These are phyloP conservation scores for Exobasidium rhododendri DNA, from an alignment of 1,284 basidiomycete genomes.

Conservation along the genomic window DNA sequence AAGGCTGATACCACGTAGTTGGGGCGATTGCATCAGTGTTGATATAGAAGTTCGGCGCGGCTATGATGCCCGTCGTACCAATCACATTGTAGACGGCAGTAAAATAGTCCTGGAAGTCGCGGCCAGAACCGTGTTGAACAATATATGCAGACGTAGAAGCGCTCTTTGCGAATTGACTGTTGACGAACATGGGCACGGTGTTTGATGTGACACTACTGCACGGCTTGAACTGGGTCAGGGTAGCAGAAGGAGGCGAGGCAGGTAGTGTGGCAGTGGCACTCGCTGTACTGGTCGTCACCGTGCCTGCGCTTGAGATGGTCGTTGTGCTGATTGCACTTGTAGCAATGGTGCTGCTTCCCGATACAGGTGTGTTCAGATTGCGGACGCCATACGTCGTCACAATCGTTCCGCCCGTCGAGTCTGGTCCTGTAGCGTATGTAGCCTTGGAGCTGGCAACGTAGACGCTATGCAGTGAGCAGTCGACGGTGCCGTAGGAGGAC, in stretches of 20 bases:
- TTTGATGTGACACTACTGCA: not conserved
- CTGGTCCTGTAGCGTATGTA: not conserved
- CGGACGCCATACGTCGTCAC: slow-evolving; percentile 3
- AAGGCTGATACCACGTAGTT: not conserved
- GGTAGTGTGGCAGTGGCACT: not conserved
- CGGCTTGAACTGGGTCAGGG: not conserved
- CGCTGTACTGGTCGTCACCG: not conserved
- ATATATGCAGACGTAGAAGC: slow-evolving; percentile 23
- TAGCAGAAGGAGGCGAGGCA: not conserved
- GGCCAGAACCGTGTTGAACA: slow-evolving; percentile 29
- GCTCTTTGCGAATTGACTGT: slow-evolving; percentile 21
- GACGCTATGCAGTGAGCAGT: not conserved
- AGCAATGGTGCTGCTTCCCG: not conserved
- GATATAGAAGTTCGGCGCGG: slow-evolving; percentile 26
- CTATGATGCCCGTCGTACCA: slow-evolving; percentile 23
- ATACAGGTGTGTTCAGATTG: not conserved
- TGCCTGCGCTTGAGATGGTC: not conserved
- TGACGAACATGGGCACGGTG: slow-evolving; percentile 29
- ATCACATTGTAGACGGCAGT: slow-evolving; percentile 24
- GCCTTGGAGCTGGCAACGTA: not conserved
- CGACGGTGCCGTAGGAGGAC: not conserved
- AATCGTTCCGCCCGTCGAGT: not conserved
- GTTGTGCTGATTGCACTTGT: not conserved
- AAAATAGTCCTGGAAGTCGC: slow-evolving; percentile 33
- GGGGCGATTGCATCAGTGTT: slow-evolving; percentile 6